Evolutionary conservation across 139 green algal species (phyloP).

Genomic region (Chlamydomonas sphaeroides): DNA sequence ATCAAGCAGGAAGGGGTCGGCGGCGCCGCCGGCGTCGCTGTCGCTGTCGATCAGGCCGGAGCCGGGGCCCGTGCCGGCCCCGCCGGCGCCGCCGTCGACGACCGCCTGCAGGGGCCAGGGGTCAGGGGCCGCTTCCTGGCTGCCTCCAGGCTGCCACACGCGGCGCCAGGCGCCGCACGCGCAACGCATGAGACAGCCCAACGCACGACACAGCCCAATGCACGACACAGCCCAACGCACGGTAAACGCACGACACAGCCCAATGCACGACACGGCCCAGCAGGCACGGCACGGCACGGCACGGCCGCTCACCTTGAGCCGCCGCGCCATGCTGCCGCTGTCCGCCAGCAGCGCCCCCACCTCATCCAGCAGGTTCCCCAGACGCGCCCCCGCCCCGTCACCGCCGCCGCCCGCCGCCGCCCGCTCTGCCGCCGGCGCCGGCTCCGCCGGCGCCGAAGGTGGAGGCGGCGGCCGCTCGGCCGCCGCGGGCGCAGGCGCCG

Average conservation of each 20-base stretch:
- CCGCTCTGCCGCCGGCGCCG: background rate
- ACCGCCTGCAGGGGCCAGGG: background rate
- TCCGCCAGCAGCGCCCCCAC: slow-evolving; percentile 58
- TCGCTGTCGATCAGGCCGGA: background rate
- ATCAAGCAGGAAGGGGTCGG: slow-evolving; percentile 25
- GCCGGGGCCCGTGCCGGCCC: too few species aligned
- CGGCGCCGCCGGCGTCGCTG: background rate
- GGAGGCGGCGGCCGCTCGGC: background rate
- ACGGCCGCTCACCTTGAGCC: slow-evolving; percentile 6
- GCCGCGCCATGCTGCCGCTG: background rate
- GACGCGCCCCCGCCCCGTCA: background rate
- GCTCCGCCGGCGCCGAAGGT: too few species aligned
- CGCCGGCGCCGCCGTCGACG: background rate
- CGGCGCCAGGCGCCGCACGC: too few species aligned
- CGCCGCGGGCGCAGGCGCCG: background rate
- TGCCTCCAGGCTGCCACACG: too few species aligned
- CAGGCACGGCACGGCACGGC: too few species aligned
- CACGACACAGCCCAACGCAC: too few species aligned
- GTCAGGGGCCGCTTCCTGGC: too few species aligned
- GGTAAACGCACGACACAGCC: too few species aligned
- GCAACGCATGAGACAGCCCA: too few species aligned
- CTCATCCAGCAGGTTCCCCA: slow-evolving; percentile 45
- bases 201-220: too few species aligned
- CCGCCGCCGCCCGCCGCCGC: slow-evolving; percentile 2
- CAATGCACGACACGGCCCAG: too few species aligned